phyloP scores from a whole-genome alignment of 1,139 yeast genomes.

The Protomyces inundatus region DNA sequence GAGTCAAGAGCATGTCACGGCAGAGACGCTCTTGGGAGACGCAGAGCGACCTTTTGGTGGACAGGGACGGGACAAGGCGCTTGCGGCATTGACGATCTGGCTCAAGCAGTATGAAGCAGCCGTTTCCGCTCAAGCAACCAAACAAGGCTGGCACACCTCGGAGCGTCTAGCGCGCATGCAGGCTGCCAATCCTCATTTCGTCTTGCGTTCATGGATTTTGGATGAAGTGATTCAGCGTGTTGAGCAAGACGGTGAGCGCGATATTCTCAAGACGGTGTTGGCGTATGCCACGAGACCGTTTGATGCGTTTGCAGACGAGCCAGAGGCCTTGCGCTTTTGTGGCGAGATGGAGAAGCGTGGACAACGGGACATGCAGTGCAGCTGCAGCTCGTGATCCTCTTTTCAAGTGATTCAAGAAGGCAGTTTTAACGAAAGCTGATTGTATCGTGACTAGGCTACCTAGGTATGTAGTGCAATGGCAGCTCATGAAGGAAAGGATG shows the following conservation, averaged over 20 bases:
- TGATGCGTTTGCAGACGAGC: conserved; percentile 38
- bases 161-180: conserved; percentile 45
- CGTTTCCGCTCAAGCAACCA: conserved; percentile 41
- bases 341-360: conserved; percentile 21
- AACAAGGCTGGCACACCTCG: conserved; percentile 35
- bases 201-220: conserved; percentile 81
- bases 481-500: too few species aligned
- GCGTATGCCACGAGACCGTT: conserved; percentile 41
- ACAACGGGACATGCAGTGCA: neutral
- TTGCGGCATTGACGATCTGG: conserved; percentile 41
- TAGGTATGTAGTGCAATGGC: too few species aligned
- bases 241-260: conserved; percentile 33
- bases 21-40: conserved; percentile 4
- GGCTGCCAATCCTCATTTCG: conserved; percentile 64
- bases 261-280: conserved; percentile 37
- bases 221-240: conserved; percentile 62
- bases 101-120: conserved; percentile 42
- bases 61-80: conserved; percentile 36
- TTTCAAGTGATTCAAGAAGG: too few species aligned
- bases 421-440: too few species aligned
- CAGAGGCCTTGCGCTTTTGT: conserved; percentile 32
- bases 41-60: conserved; percentile 34
- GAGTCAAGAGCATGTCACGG: conserved; percentile 44
- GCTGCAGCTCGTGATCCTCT: neutral
- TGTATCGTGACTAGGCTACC: too few species aligned